phyloP scores from a whole-genome alignment of 306 rosid species.

The cucumber (Cucumis sativus) region Cucumber_9930_V3 NC_026655.2:7693001-7693500 shows the following conservation, averaged over 20 bases:
- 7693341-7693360: constrained; percentile 37
- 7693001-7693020: constrained; percentile 12
- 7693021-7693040: constrained; percentile 15
- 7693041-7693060: constrained; percentile 56
- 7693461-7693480: constrained; percentile 7
- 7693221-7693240: constrained; percentile 70
- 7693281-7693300: constrained; percentile 64
- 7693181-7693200: constrained; percentile 4
- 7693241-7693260: constrained; percentile 46
- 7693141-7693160: constrained; percentile 74
- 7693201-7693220: constrained; percentile 26
- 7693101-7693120: constrained; percentile 77
- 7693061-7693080: constrained; percentile 77
- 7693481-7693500: constrained; percentile 18
- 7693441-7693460: constrained; percentile 68
- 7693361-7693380: constrained; percentile 71
- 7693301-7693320: constrained; percentile 53
- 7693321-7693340: constrained; percentile 25
- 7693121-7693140: constrained; percentile 98
- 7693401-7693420: constrained; percentile 74
- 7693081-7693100: constrained; percentile 95
- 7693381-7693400: constrained; percentile 83
- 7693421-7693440: constrained; percentile 82
- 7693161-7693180: constrained; percentile 27
- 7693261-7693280: constrained; percentile 83